These are phyloP conservation scores for Leishmania guyanensis DNA, from an alignment of 208 protist species.

Conservation along the genomic window DNA sequence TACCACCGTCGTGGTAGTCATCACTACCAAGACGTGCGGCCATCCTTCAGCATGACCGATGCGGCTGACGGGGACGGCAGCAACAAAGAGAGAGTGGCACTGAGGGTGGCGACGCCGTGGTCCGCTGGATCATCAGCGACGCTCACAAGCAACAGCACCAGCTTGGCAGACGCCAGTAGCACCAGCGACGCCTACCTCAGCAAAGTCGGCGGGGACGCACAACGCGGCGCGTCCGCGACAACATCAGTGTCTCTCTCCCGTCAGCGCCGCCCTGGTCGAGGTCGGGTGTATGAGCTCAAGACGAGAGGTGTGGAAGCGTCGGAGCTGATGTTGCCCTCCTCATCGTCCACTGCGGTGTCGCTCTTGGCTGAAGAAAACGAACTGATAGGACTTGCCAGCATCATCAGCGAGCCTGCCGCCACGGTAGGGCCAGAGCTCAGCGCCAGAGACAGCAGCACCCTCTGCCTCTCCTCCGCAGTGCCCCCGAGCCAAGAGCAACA, in stretches of 20 bases:
- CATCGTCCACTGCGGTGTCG: neutral
- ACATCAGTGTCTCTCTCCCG: neutral
- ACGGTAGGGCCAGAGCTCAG: neutral
- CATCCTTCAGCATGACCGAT: constrained; percentile 5
- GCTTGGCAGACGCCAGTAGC: constrained; percentile 6
- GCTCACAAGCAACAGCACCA: constrained; percentile 13
- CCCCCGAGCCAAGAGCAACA: neutral
- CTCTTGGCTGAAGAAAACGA: neutral
- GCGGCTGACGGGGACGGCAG: neutral
- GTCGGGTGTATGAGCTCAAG: constrained; percentile 3
- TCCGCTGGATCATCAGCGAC: neutral
- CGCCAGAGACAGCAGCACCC: neutral
- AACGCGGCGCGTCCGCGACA: neutral
- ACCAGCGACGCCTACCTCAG: neutral
- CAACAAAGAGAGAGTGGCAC: neutral
- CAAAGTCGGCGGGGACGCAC: neutral
- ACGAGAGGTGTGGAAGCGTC: constrained; percentile 10
- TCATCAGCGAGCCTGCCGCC: neutral
- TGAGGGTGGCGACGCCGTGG: constrained; percentile 10
- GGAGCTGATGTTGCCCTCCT: constrained; percentile 22
- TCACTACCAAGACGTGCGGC: constrained; percentile 22
- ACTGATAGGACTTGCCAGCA: neutral
- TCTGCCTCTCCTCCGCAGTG: neutral
- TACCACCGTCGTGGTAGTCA: neutral
- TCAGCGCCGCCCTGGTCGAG: neutral